A percentile compares a stretch with the other conserved stretches of the same genome.
These are phyloP conservation scores for Metschnikowia vanudenii DNA, from an alignment of 805 yeast genomes.

Conservation along the genomic window DNA sequence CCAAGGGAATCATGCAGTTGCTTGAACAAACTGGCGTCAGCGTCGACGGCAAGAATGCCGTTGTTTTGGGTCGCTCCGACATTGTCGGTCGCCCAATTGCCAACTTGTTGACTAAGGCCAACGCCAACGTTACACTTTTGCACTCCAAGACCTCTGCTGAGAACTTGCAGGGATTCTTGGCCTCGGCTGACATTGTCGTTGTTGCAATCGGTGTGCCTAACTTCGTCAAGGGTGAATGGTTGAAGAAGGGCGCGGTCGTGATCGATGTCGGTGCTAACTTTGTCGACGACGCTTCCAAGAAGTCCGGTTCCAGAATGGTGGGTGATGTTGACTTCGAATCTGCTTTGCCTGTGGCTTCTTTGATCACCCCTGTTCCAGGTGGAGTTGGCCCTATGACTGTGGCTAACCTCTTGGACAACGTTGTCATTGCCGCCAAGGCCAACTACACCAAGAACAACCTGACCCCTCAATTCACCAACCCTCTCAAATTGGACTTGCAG, in stretches of 20 bases:
- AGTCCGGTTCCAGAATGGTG: constrained; percentile 68
- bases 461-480: constrained; percentile 47
- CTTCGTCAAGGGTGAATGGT: constrained; percentile 73
- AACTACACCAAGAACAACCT: constrained; percentile 39
- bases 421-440: constrained; percentile 63
- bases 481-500: constrained; percentile 55
- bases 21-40: constrained; percentile 55
- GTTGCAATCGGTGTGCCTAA: constrained; percentile 74
- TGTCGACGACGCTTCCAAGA: constrained; percentile 61
- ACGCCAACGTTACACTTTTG: constrained; percentile 75
- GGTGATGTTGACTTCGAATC: constrained; percentile 74
- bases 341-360: constrained; percentile 53
- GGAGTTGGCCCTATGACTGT: constrained; percentile 94
- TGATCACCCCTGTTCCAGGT: constrained; percentile 87
- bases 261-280: constrained; percentile 85
- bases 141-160: constrained; percentile 63
- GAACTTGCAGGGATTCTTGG: constrained; percentile 46
- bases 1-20: constrained; percentile 72
- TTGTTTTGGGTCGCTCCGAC: constrained; percentile 81
- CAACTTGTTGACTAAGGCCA: constrained; percentile 61
- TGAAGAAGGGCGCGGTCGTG: constrained; percentile 63
- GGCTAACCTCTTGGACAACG: constrained; percentile 75
- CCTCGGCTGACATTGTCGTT: constrained; percentile 71
- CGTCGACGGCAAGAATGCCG: constrained; percentile 69
- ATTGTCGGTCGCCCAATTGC: constrained; percentile 84